These are phyloP conservation scores for Pythium oligandrum DNA, from an alignment of 352 stramenopile genomes.

Conservation along the genomic window DNA sequence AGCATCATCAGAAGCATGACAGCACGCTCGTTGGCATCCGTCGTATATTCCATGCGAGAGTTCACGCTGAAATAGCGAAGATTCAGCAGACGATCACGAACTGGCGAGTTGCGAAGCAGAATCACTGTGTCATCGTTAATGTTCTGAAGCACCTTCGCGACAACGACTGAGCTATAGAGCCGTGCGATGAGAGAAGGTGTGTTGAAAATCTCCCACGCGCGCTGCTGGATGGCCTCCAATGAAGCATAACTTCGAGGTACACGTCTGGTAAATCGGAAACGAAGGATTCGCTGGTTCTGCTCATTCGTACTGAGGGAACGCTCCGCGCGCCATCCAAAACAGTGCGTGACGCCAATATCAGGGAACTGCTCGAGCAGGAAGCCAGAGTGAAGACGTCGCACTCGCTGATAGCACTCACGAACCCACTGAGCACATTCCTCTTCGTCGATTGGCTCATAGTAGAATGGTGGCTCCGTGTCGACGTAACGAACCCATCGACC, in stretches of 20 bases:
- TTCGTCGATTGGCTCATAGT: slow-evolving; percentile 16
- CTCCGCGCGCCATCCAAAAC: slow-evolving; percentile 16
- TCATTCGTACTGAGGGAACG: slow-evolving; percentile 4
- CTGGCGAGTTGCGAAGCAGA: slow-evolving; percentile 18
- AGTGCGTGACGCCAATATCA: slow-evolving; percentile 8
- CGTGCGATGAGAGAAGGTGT: slow-evolving; percentile 14
- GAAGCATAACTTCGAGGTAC: slow-evolving; percentile 1
- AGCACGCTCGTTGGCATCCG: slow-evolving; percentile 11
- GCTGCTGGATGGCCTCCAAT: slow-evolving; percentile 9
- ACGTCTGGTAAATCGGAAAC: slow-evolving; percentile 14
- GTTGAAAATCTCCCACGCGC: slow-evolving; percentile 11
- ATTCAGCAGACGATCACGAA: slow-evolving; percentile 14
- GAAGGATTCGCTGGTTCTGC: slow-evolving; percentile 5
- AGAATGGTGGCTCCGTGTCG: slow-evolving; percentile 15
- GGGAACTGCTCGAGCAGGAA: background rate
- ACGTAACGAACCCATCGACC: slow-evolving; percentile 20
- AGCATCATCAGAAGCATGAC: slow-evolving; percentile 21
- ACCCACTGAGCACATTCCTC: slow-evolving; percentile 10
- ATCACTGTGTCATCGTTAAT: slow-evolving; percentile 17
- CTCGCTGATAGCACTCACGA: slow-evolving; percentile 13
- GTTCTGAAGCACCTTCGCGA: slow-evolving; percentile 20
- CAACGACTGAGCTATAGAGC: slow-evolving; percentile 18
- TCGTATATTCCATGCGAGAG: slow-evolving; percentile 17
- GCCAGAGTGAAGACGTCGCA: slow-evolving; percentile 7
- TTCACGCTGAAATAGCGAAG: slow-evolving; percentile 23